These are phyloP conservation scores for Mangifera indica DNA, from an alignment of 345 rosid species.

Conservation along the genomic window DNA sequence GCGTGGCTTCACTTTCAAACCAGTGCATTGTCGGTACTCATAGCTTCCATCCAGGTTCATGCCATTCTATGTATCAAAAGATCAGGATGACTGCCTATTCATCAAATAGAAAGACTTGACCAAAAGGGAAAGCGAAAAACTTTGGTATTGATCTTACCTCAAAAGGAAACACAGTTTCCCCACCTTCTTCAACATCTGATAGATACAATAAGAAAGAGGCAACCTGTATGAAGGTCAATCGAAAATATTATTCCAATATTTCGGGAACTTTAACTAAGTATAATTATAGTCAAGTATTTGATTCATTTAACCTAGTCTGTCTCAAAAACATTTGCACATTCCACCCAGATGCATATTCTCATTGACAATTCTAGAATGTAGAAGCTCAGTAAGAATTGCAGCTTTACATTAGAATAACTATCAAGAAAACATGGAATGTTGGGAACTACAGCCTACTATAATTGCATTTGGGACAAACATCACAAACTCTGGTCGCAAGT, in stretches of 20 bases:
- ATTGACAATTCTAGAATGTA: not conserved
- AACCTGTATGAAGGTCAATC: conserved; percentile 33
- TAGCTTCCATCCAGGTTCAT: conserved; percentile 37
- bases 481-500: not conserved
- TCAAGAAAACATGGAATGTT: not conserved
- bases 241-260: not conserved
- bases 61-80: conserved; percentile 45
- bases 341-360: not conserved
- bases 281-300: not conserved
- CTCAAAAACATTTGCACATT: not conserved
- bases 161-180: conserved; percentile 67
- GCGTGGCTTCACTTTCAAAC: conserved; percentile 60
- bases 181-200: conserved; percentile 65
- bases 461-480: not conserved
- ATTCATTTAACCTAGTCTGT: not conserved
- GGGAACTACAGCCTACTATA: not conserved
- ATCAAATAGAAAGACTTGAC: not conserved
- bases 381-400: not conserved
- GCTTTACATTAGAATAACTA: not conserved
- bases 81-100: not conserved
- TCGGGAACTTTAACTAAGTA: not conserved
- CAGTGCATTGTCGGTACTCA: conserved; percentile 47
- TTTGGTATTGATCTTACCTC: conserved; percentile 43
- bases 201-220: conserved; percentile 65
- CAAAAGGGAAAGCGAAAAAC: conserved; percentile 1